Conservation (phyloP, 2,329 filamentous ascomycete genomes). For the Neofusicoccum laricinum region DNA sequence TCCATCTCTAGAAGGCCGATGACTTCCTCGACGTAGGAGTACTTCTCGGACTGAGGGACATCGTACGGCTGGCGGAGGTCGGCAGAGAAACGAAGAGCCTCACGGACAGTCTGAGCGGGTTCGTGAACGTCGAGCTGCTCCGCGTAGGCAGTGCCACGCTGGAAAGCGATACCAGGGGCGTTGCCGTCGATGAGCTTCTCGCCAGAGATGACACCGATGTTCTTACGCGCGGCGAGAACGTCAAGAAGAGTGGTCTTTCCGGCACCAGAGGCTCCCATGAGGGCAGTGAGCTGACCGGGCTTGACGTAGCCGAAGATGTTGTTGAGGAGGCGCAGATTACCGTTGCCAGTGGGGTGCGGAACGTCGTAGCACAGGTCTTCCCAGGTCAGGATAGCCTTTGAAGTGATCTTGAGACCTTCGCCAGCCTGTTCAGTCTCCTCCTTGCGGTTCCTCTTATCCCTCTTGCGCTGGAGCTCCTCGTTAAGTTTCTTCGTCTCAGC, state of each 20-base stretch:
- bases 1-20: slow-evolving; percentile 65
- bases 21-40: slow-evolving; percentile 64
- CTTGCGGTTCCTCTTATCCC: slow-evolving; percentile 50
- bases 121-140: slow-evolving; percentile 67
- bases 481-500: slow-evolving; percentile 66
- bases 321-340: slow-evolving; percentile 67
- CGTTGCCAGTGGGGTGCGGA: slow-evolving; percentile 72
- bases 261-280: slow-evolving; percentile 75
- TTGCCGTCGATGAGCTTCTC: slow-evolving; percentile 62
- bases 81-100: slow-evolving; percentile 65
- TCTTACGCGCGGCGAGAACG: slow-evolving; percentile 65
- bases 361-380: slow-evolving; percentile 75
- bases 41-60: slow-evolving; percentile 58
- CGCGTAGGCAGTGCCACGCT: slow-evolving; percentile 62
- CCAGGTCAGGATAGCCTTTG: slow-evolving; percentile 64
- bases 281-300: slow-evolving; percentile 73
- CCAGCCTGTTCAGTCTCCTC: slow-evolving; percentile 37
- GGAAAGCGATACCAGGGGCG: slow-evolving; percentile 57
- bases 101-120: slow-evolving; percentile 60
- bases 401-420: slow-evolving; percentile 50
- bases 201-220: slow-evolving; percentile 62
- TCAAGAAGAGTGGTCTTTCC: slow-evolving; percentile 85
- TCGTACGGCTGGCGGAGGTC: slow-evolving; percentile 61
- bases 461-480: slow-evolving; percentile 58
- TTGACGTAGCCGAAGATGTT: slow-evolving; percentile 74